phyloP scores from a whole-genome alignment of 805 yeast species.

The Pichia californica region DNA sequence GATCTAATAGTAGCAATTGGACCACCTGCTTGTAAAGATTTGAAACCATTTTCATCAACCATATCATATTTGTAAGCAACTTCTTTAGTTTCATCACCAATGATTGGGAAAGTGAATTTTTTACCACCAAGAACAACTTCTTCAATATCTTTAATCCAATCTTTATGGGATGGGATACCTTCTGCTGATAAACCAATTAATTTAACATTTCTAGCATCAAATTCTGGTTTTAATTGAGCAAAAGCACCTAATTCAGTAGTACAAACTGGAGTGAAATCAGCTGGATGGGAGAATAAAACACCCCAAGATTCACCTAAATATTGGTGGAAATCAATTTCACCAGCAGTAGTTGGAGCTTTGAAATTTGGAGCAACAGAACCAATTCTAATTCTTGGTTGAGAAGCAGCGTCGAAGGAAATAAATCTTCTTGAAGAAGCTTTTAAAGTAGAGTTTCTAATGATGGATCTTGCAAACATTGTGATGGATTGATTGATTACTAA shows the following conservation, averaged over 20 bases:
- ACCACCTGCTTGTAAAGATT: slow-evolving; percentile 59
- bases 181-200: slow-evolving; percentile 88
- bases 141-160: slow-evolving; percentile 89
- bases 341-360: slow-evolving; percentile 74
- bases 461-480: slow-evolving; percentile 17
- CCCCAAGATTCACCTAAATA: slow-evolving; percentile 84
- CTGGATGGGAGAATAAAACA: slow-evolving; percentile 88
- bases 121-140: slow-evolving; percentile 66
- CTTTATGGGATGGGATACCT: slow-evolving; percentile 68
- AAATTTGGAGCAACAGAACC: slow-evolving; percentile 87
- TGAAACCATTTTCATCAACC: slow-evolving; percentile 82
- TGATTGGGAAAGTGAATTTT: slow-evolving; percentile 79
- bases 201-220: slow-evolving; percentile 77
- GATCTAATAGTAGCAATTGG: slow-evolving; percentile 85
- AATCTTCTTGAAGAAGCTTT: slow-evolving; percentile 26
- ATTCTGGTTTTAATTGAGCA: slow-evolving; percentile 83
- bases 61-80: slow-evolving; percentile 80
- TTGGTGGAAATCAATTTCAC: slow-evolving; percentile 81
- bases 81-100: slow-evolving; percentile 81
- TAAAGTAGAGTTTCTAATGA: slow-evolving; percentile 14
- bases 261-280: slow-evolving; percentile 95
- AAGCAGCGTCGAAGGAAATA: slow-evolving; percentile 42
- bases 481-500: neutral
- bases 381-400: slow-evolving; percentile 63
- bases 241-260: slow-evolving; percentile 95